Percentiles rank a stretch among this genome's conserved stretches.
phyloP scores from a whole-genome alignment of 176 grass and related monocot species.

The Oryza nivara region DNA sequence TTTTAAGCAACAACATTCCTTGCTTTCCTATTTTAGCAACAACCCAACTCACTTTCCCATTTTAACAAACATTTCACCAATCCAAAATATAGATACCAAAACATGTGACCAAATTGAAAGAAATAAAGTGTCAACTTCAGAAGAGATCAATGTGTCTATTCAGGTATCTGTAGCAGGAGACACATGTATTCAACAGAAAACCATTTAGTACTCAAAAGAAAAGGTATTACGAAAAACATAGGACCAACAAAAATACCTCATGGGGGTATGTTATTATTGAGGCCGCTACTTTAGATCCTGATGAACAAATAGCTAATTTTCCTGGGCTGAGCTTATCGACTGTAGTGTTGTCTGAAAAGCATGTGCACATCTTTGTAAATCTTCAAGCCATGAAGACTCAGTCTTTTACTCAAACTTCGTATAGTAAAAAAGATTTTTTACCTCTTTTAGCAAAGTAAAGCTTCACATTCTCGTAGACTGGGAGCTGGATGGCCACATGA shows the following conservation, averaged over 20 bases:
- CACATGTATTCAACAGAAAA: conserved; percentile 23
- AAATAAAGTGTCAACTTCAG: neutral
- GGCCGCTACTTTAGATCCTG: conserved; percentile 80
- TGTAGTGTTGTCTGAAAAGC: conserved; percentile 67
- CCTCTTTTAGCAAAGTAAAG: conserved; percentile 70
- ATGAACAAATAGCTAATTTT: conserved; percentile 70
- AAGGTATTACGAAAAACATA: neutral
- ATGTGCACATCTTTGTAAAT: conserved; percentile 17
- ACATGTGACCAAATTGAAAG: neutral
- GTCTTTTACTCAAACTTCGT: neutral
- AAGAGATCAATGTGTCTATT: neutral
- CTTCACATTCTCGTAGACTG: conserved; percentile 79
- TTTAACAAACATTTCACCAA: neutral
- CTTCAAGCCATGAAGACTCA: neutral
- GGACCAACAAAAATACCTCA: conserved; percentile 63
- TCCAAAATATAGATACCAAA: conserved; percentile 3
- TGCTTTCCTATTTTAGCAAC: conserved; percentile 2
- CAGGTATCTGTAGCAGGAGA: neutral
- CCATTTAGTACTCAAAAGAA: neutral
- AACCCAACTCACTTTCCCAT: neutral
- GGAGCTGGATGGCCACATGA: conserved; percentile 89
- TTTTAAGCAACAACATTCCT: conserved; percentile 2
- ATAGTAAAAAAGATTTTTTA: conserved; percentile 32
- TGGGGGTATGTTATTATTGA: conserved; percentile 89
- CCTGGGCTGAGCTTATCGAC: conserved; percentile 71